phyloP scores from a whole-genome alignment of 225 moss, liverwort and hornwort genomes.

The Thuidium tamariscinum region DNA sequence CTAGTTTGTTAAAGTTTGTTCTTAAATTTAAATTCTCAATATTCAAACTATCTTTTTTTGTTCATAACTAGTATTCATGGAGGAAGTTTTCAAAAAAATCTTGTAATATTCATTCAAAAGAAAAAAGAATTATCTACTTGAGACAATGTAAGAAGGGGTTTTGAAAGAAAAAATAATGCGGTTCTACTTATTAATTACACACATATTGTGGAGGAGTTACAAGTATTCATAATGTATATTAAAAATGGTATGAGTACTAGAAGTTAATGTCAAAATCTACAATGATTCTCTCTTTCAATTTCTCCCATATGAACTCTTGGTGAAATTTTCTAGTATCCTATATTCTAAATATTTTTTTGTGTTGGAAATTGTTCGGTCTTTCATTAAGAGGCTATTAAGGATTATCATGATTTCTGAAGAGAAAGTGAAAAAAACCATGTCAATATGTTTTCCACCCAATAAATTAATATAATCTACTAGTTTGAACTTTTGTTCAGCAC shows the following conservation, averaged over 20 bases:
- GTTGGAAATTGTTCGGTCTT: neutral
- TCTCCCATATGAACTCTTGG: too few relatives aligned
- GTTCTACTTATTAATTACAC: neutral
- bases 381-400: neutral
- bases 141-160: neutral
- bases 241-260: neutral
- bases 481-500: too few relatives aligned
- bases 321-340: neutral
- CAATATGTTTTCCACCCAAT: neutral
- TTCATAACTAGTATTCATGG: neutral
- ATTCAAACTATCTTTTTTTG: fast-evolving
- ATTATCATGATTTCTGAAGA: neutral
- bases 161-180: neutral
- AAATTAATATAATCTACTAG: neutral
- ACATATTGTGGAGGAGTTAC: neutral
- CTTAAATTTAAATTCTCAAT: neutral
- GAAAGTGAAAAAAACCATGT: neutral
- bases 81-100: neutral
- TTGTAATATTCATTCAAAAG: neutral
- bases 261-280: neutral
- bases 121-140: neutral
- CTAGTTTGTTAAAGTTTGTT: neutral
- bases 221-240: neutral
- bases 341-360: neutral
- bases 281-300: neutral